phyloP scores from a whole-genome alignment of 768 basidiomycete genomes.

The Phaffia australis region DNA sequence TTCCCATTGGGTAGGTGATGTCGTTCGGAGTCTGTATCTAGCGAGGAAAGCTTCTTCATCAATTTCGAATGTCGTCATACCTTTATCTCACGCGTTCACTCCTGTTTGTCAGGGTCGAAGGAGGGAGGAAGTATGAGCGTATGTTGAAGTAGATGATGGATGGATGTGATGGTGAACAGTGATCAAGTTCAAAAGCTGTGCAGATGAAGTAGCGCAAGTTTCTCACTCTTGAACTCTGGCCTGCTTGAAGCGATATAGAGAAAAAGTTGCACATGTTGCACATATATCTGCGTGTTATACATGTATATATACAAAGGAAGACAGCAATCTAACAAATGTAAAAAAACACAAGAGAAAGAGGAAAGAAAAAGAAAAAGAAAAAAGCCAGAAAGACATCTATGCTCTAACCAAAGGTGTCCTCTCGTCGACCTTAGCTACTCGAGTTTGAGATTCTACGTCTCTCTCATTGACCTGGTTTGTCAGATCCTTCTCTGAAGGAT shows the following conservation, averaged over 20 bases:
- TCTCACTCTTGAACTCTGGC: too few relatives aligned
- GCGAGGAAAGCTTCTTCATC: slow-evolving; percentile 78
- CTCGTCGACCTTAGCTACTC: slow-evolving; percentile 5
- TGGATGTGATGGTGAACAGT: too few relatives aligned
- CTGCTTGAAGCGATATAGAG: too few relatives aligned
- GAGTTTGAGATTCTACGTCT: background rate
- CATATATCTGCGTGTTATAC: too few relatives aligned
- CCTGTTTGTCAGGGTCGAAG: too few relatives aligned
- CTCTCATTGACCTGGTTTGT: background rate
- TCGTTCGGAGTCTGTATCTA: slow-evolving; percentile 69
- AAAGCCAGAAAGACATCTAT: background rate
- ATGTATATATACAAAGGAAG: too few relatives aligned
- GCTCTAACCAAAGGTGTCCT: slow-evolving; percentile 16
- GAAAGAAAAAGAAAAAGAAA: background rate
- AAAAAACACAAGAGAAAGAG: background rate
- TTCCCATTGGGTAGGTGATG: slow-evolving; percentile 79
- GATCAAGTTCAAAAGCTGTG: too few relatives aligned
- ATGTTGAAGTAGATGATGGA: too few relatives aligned
- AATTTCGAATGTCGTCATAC: slow-evolving; percentile 42
- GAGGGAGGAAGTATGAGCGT: too few relatives aligned
- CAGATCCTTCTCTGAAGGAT: background rate
- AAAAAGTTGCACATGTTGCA: too few relatives aligned
- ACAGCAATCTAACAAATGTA: background rate
- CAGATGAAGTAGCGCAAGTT: too few relatives aligned
- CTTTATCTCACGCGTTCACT: too few relatives aligned